Evolutionary conservation across 2,329 filamentous ascomycete genomes (phyloP), one percentile per base, ranked within the genome.

Genomic region (Neoscytalidium dimidiatum): DNA sequence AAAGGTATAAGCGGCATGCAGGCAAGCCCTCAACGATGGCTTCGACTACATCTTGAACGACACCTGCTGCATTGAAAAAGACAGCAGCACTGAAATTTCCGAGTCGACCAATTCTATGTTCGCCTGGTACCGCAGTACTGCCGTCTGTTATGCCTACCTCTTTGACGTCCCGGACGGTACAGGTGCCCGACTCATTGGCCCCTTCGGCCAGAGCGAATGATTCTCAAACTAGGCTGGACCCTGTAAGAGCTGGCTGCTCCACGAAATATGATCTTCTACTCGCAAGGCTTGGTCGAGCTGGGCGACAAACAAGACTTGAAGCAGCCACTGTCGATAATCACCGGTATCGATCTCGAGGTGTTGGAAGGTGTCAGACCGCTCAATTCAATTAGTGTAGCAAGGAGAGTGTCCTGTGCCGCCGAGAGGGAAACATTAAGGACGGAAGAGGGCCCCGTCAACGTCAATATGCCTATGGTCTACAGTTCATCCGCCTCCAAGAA

Each of bases 21-120:
- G 19, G 14, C 28, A 66, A 17, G 68, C 71, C 1, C 3, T 35
- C 1, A 35, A 38, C n/a, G 64, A 70, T 33, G 68, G 68, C 2
- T 69, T 67, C 29, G 19, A 66, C 19, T 66, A 52, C 19, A 31
- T 71, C 2, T 74, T 71, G 71, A 67, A 69, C 7, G 72, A 74
- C 38, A 69, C 67, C 11, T 68, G 64, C 58, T 69, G 67, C 41
- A 68, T 68, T 38, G 65, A 66, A 46, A 69, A 69, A 41, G 46
- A 21, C 19, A 69, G 66, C 60, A 67, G 67, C 26, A 46, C 67
- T 14, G 68, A 69, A 29, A 58, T 68, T 7, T 56, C 64, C 14
- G 68, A 69, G 61, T 58, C 67, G 9, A 68, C 67, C 57, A 69
- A 69, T 28, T 69, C 68, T 11, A 70, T 70, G 68, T 70, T 56